Conservation (phyloP, 2,329 filamentous ascomycete species). For the Aspergillus piperis region DNA sequence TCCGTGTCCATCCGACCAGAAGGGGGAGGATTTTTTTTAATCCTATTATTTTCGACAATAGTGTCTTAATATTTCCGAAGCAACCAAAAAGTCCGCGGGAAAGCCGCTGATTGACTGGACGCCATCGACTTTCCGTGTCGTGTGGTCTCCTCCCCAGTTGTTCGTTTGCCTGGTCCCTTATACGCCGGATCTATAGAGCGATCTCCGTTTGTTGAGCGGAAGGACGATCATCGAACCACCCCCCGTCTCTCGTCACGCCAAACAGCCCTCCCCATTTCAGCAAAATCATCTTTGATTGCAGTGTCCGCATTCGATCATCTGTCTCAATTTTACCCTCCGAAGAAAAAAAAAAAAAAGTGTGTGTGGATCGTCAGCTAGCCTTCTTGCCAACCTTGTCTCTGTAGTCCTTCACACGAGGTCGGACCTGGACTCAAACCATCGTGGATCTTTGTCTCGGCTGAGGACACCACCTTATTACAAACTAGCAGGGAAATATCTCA, state of each 20-base stretch:
- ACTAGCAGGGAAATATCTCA: constrained; percentile 17
- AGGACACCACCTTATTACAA: constrained; percentile 20
- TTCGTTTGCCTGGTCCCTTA: constrained; percentile 22
- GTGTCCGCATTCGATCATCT: constrained; percentile 3
- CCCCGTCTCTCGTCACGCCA: constrained; percentile 8
- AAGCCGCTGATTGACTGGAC: constrained; percentile 4
- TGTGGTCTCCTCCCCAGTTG: constrained; percentile 10
- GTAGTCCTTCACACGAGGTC: constrained; percentile 11
- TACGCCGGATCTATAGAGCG: constrained; percentile 18
- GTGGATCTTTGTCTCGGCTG: constrained; percentile 32
- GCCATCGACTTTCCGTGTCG: constrained; percentile 11
- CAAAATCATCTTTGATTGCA: not conserved
- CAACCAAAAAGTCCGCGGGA: not conserved
- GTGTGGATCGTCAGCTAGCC: constrained; percentile 19
- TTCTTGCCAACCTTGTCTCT: constrained; percentile 14
- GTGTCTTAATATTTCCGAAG: constrained; percentile 6
- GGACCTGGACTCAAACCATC: constrained; percentile 20
- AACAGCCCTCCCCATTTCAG: constrained; percentile 3
- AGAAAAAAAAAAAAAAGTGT: constrained; percentile 1
- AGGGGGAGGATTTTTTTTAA: not conserved
- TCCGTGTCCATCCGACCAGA: constrained; percentile 9
- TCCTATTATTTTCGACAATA: not conserved
- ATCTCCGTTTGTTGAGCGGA: constrained; percentile 23
- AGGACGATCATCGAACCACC: constrained; percentile 18
- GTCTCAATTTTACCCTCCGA: constrained; percentile 8